Conservation (phyloP, 768 basidiomycete genomes). For the Macrolepiota albuminosa region DNA sequence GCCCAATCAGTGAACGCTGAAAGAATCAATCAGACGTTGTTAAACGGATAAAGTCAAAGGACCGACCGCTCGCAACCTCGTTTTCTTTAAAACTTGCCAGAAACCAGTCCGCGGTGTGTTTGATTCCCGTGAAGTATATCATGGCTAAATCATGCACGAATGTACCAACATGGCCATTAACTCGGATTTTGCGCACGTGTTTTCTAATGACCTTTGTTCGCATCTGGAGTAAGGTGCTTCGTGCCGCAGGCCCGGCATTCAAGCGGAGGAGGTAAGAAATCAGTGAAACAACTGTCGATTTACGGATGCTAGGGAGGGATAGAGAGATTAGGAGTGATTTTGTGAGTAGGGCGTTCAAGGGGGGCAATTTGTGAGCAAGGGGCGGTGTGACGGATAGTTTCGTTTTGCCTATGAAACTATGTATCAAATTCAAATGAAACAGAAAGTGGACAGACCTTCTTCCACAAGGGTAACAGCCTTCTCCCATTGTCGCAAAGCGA, state of each 20-base stretch:
- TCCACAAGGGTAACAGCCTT: conserved; percentile 83
- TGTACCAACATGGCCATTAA: conserved; percentile 81
- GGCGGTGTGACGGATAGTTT: conserved; percentile 52
- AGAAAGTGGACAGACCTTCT: conserved; percentile 47
- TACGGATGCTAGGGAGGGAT: conserved; percentile 71
- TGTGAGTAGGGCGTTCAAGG: conserved; percentile 64
- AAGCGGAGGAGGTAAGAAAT: conserved; percentile 72
- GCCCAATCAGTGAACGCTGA: conserved; percentile 97
- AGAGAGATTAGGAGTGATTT: conserved; percentile 69
- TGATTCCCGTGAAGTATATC: conserved; percentile 90
- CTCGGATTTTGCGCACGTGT: conserved; percentile 81
- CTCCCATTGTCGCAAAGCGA: conserved; percentile 85
- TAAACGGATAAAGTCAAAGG: neutral
- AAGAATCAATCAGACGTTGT: neutral
- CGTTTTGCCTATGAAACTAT: conserved; percentile 43
- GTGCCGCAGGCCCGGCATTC: conserved; percentile 71
- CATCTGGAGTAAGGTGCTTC: conserved; percentile 77
- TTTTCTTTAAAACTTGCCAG: conserved; percentile 94
- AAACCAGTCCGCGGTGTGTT: conserved; percentile 98
- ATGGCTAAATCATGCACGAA: conserved; percentile 87
- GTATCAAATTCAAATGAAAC: neutral
- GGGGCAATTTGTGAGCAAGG: conserved; percentile 54
- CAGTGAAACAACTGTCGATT: conserved; percentile 65
- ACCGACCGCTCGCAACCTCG: conserved; percentile 85
- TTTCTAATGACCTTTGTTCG: conserved; percentile 69